Percentiles rank a stretch among this genome's conserved stretches.
These are phyloP conservation scores for Nigrospora oryzae DNA, from an alignment of 2,329 filamentous ascomycete species.

Conservation along the genomic window DNA sequence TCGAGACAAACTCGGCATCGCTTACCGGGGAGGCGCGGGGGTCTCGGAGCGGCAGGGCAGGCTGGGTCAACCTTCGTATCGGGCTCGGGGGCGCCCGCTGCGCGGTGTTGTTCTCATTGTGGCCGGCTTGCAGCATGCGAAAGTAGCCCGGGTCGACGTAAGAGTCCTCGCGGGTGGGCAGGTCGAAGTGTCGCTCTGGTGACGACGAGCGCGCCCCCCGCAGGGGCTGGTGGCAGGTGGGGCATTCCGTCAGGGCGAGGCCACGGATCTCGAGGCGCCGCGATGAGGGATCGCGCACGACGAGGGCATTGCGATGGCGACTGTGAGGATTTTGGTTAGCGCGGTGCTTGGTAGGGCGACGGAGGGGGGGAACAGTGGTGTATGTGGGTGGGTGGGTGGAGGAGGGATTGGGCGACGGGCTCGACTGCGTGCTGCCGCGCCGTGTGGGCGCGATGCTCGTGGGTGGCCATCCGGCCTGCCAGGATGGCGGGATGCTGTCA, in stretches of 20 bases:
- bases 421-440: no score
- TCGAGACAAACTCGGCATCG: conserved; percentile 43
- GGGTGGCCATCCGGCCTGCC: no score
- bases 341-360: background rate
- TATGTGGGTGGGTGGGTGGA: background rate
- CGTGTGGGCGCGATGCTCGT: no score
- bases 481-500: background rate
- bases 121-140: conserved; percentile 68
- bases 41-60: conserved; percentile 24
- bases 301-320: conserved; percentile 85
- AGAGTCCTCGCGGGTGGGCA: conserved; percentile 38
- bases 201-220: conserved; percentile 28
- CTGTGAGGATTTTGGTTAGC: conserved; percentile 35
- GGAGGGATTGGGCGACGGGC: background rate
- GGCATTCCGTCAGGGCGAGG: conserved; percentile 61
- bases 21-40: conserved; percentile 18
- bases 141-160: conserved; percentile 94
- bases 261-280: conserved; percentile 76
- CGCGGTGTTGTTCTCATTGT: conserved; percentile 29
- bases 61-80: conserved; percentile 43
- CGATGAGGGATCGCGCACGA: conserved; percentile 80
- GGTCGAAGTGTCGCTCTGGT: conserved; percentile 41
- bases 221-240: conserved; percentile 77
- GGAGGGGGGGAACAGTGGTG: background rate
- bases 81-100: conserved; percentile 41